Evolutionary conservation across 2,329 filamentous ascomycete species (phyloP), one percentile per base, ranked within the genome.

Genomic region (Lecanicillium sp.): DNA sequence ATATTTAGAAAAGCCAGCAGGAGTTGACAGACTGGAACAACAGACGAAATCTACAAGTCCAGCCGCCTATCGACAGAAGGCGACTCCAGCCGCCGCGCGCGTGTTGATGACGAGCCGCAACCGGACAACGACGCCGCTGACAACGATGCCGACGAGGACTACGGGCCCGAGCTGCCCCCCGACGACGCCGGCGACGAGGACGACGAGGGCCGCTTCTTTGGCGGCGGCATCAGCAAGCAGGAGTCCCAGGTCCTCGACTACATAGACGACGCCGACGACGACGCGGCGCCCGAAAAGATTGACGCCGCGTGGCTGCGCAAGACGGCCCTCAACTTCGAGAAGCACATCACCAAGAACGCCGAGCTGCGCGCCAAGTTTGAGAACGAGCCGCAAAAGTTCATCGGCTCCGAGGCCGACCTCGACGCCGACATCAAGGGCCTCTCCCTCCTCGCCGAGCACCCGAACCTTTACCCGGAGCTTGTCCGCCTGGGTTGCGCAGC

Each of bases 201-300:
- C 58, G 89, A 95, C 45, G 93, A 95, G 54, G 93, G 91, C 1
- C 84, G 93, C 10, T 98, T 98, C 72, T 98, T 96, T 58, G 93
- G 91, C 36, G 87, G 90, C 46, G 93, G 93, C 27, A 85, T 98
- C 58, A 88, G 85, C 21, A 77, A 83, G 50, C 78, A 88, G 55
- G 89, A 94, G 55, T 84, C 83, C 2, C 80, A 90, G 57, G 87
- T 93, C 17, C 77, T 98, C 60, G 87, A 97, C 66, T 97, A 86
- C 61, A 81, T 98, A 53, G 89, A 96, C 42, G 67, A 66, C 17
- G 64, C 63, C 21, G 64, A 67, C 43, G 62, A 59, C 8, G 63
- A 62, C 26, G 58, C 63, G 9, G 60, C 60, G 54, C 76, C 81
- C 1, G 89, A 94, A 57, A 90, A 85, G 65, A 86, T 95, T 54